phyloP scores from a whole-genome alignment of 257 asterid genomes.

The Solanum sparsipilum region DNA sequence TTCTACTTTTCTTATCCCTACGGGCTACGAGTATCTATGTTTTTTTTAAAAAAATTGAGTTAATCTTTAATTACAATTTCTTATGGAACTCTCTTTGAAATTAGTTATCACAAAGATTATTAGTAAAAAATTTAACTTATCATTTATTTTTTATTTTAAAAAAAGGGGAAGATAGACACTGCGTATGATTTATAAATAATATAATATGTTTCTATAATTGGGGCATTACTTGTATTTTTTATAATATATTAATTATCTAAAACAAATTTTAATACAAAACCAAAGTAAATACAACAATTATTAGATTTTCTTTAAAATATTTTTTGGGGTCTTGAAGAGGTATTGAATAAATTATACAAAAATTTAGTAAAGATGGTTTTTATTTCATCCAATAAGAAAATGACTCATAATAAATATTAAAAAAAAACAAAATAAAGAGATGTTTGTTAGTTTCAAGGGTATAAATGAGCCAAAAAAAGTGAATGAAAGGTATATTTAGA shows the following conservation, averaged over 20 bases:
- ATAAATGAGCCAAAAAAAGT: background rate
- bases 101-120: background rate
- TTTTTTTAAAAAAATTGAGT: background rate
- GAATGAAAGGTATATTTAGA: background rate
- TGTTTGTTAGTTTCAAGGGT: background rate
- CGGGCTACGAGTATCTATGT: background rate
- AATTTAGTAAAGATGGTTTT: too few species aligned
- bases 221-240: background rate
- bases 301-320: background rate
- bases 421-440: background rate
- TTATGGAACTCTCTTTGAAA: background rate
- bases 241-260: background rate
- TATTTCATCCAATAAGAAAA: too few species aligned
- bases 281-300: background rate
- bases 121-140: too few species aligned
- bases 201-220: too few species aligned
- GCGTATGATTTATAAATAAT: background rate
- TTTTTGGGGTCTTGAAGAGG: background rate
- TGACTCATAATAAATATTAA: background rate
- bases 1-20: background rate
- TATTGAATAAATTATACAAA: background rate
- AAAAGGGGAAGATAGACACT: background rate
- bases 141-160: background rate
- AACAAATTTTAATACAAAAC: background rate
- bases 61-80: background rate